phyloP scores from a whole-genome alignment of 2,329 filamentous ascomycete species.

The Stromatinia cepivora region DNA sequence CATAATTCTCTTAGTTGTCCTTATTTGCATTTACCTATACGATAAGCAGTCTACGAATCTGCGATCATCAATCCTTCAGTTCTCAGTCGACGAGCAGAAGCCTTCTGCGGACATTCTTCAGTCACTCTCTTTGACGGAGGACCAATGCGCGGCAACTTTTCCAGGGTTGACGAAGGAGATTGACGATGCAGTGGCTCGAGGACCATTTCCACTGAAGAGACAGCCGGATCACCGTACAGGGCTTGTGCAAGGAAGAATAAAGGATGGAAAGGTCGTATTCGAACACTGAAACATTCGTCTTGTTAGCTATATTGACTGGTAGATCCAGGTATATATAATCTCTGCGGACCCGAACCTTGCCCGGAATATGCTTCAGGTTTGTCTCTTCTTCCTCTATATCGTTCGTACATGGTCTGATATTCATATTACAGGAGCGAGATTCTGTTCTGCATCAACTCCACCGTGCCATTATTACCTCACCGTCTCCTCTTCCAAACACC shows the following conservation, averaged over 20 bases:
- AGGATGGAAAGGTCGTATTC: slow-evolving; percentile 44
- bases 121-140: slow-evolving; percentile 42
- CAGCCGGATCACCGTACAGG: slow-evolving; percentile 43
- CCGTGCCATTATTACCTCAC: slow-evolving; percentile 52
- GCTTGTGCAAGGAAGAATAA: slow-evolving; percentile 47
- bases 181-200: slow-evolving; percentile 47
- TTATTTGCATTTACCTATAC: slow-evolving; percentile 9
- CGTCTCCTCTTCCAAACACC: slow-evolving; percentile 50
- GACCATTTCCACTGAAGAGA: slow-evolving; percentile 46
- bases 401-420: slow-evolving; percentile 26
- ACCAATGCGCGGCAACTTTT: slow-evolving; percentile 48
- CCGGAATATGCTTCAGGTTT: slow-evolving; percentile 45
- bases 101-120: slow-evolving; percentile 13
- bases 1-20: neutral
- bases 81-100: neutral
- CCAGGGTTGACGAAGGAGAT: slow-evolving; percentile 51
- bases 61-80: neutral
- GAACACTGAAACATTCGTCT: neutral
- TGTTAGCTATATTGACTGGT: neutral
- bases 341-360: slow-evolving; percentile 47
- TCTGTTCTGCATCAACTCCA: slow-evolving; percentile 56
- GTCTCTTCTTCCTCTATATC: slow-evolving; percentile 25
- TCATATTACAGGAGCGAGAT: slow-evolving; percentile 45
- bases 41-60: neutral
- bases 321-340: slow-evolving; percentile 47